These are phyloP conservation scores for Suhomyces bolitotheri DNA, from an alignment of 1,139 yeast species.

Conservation along the genomic window DNA sequence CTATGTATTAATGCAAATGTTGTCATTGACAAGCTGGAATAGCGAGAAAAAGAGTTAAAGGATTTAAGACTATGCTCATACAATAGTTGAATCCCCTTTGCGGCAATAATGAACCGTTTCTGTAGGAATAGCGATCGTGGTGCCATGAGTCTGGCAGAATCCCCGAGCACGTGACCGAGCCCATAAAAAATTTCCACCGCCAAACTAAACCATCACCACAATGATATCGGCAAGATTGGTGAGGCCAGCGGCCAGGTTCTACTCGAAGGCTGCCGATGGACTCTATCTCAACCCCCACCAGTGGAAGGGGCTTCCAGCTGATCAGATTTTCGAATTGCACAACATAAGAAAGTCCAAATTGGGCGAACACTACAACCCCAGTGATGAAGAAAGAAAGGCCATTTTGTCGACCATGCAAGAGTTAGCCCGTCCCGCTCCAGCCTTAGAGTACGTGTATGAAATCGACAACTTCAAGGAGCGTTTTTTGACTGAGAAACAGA, in stretches of 20 bases:
- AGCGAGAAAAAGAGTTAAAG: no score
- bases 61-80: no score
- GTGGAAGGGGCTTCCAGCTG: constrained; percentile 70
- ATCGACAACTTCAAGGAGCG: constrained; percentile 49
- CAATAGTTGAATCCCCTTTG: no score
- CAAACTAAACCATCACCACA: background rate
- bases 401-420: constrained; percentile 44
- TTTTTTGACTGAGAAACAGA: constrained; percentile 47
- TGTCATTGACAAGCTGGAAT: no score
- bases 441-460: constrained; percentile 45
- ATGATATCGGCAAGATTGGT: constrained; percentile 13
- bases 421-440: constrained; percentile 34
- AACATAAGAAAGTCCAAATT: constrained; percentile 55
- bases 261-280: constrained; percentile 17
- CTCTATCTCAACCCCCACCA: constrained; percentile 58
- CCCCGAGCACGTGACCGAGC: constrained; percentile 7
- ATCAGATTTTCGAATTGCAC: constrained; percentile 60
- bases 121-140: no score
- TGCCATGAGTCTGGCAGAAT: no score
- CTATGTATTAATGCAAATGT: no score
- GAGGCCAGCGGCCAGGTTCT: constrained; percentile 16
- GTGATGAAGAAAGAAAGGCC: constrained; percentile 49
- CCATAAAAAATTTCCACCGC: constrained; percentile 12
- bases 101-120: no score
- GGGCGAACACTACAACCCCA: constrained; percentile 59